Base-by-base conservation (phyloP, 169 alveolate genomes). In the Cryptosporidium muris region DNA sequence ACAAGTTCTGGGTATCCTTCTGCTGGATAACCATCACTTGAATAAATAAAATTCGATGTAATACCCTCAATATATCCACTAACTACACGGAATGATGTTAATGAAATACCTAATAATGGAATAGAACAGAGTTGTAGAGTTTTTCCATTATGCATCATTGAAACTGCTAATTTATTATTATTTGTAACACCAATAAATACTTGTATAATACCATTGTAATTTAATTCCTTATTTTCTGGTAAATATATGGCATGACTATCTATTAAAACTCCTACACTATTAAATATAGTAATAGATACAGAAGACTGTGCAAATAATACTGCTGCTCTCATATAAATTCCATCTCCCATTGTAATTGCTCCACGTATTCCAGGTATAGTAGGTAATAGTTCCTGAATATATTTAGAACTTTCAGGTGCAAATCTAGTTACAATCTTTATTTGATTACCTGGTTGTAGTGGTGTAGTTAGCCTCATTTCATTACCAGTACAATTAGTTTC, bases 281-380 rank as follows among this genome's bases (percentile, higher is more conserved):
- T 45, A 51, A 74, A 74, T 2, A 58, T 14, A 2, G 16, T 6
- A 2, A 74, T 36, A 14, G 85, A 74, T 8, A 74, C 68, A 7
- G 85, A 74, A 36, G 54, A 43, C 40, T 9, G 3, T 5, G 85
- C 2, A n/a, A 74, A 11, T 34, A 74, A 74, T 54, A 43, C 74
- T 40, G 85, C 43, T 9, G 48, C 85, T 45, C 68, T 74, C 74
- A 74, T 58, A 56, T 37, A 1, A 0, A 43, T 48, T 7, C 40
- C 2, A 25, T 74, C 85, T 45, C 85, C 85, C 66, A 74, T 58
- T 42, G 48, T 34, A 43, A 74, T 74, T 74, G 85, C 60, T 7
- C 85, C 67, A 42, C 54, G 25, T 38, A 74, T 48, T 4, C 48
- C 63, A 25, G 25, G 25, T 25, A 25, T 25, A 25, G 25, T 25